Percentiles rank a stretch among this genome's conserved stretches.
Conservation (phyloP, 495 filamentous ascomycete species). For the Penicillium samsonianum region DNA sequence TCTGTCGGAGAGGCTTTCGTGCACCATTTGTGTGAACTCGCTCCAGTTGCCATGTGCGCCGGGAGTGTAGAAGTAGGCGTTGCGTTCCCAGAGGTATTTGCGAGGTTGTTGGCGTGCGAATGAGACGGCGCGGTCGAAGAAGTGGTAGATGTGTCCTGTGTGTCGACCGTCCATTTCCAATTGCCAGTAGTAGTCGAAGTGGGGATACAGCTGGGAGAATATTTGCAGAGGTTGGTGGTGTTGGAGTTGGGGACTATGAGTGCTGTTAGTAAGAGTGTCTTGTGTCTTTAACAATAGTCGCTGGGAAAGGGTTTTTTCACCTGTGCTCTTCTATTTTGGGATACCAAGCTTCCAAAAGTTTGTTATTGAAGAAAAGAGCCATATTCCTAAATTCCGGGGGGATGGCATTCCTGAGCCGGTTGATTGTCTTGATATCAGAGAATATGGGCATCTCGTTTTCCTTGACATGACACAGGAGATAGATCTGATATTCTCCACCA, state of each 20-base stretch:
- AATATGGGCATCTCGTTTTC: conserved; percentile 55
- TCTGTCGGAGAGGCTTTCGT: conserved; percentile 42
- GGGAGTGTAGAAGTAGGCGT: conserved; percentile 70
- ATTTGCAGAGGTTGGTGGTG: conserved; percentile 41
- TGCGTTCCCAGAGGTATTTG: conserved; percentile 73
- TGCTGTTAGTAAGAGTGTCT: conserved; percentile 5
- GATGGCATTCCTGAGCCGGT: conserved; percentile 46
- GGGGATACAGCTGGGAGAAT: conserved; percentile 66
- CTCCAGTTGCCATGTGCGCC: conserved; percentile 60
- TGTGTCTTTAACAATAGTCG: background rate
- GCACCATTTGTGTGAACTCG: conserved; percentile 54
- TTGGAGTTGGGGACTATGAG: conserved; percentile 25
- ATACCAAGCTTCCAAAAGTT: conserved; percentile 33
- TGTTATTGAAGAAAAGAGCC: conserved; percentile 64
- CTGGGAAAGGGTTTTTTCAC: conserved; percentile 2
- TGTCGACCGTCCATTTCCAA: conserved; percentile 74
- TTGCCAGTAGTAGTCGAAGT: conserved; percentile 78
- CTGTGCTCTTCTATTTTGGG: conserved; percentile 31
- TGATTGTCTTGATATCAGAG: conserved; percentile 52
- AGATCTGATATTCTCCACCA: conserved; percentile 77
- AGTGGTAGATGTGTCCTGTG: conserved; percentile 70
- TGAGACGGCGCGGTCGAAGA: conserved; percentile 57
- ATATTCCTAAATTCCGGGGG: conserved; percentile 68
- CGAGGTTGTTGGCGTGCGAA: conserved; percentile 66
- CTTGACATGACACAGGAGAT: conserved; percentile 73